Conservation (phyloP, 805 yeast genomes). For the Wickerhamiella sorbophila region DNA sequence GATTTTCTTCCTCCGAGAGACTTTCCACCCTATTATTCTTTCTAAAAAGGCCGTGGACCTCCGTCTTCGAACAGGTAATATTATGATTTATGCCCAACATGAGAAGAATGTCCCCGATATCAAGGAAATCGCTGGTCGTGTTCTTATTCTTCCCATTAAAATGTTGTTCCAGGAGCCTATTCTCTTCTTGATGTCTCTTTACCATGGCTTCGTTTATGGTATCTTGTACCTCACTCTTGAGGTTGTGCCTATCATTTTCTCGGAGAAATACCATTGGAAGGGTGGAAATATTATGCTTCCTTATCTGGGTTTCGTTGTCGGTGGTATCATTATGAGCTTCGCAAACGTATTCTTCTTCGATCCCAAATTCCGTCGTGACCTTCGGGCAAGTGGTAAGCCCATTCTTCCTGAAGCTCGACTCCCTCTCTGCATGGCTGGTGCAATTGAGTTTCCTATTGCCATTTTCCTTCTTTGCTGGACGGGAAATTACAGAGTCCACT, state of each 20-base stretch:
- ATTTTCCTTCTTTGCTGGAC: slow-evolving; percentile 82
- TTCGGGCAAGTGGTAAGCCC: slow-evolving; percentile 40
- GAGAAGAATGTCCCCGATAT: slow-evolving; percentile 48
- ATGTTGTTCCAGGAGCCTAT: slow-evolving; percentile 64
- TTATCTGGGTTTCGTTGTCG: slow-evolving; percentile 60
- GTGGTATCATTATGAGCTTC: slow-evolving; percentile 45
- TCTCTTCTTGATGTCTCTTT: slow-evolving; percentile 48
- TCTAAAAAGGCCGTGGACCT: slow-evolving; percentile 49
- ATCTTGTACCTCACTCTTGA: slow-evolving; percentile 58
- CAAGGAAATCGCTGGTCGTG: slow-evolving; percentile 46
- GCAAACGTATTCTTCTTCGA: slow-evolving; percentile 39
- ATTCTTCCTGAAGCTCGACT: slow-evolving; percentile 71
- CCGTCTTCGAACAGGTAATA: slow-evolving; percentile 68
- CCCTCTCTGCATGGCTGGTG: slow-evolving; percentile 61
- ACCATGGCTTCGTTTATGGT: slow-evolving; percentile 70
- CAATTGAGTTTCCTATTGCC: slow-evolving; percentile 59
- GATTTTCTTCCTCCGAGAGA: slow-evolving; percentile 28
- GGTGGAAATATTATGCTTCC: slow-evolving; percentile 63
- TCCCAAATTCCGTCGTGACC: slow-evolving; percentile 33
- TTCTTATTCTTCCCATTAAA: slow-evolving; percentile 49
- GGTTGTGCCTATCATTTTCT: slow-evolving; percentile 63
- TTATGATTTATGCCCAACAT: slow-evolving; percentile 79
- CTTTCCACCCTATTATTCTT: slow-evolving; percentile 35
- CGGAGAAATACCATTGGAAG: slow-evolving; percentile 41
- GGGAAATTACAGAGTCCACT: slow-evolving; percentile 60